Evolutionary conservation across 1,284 basidiomycete genomes (phyloP), one percentile per base, ranked within the genome.

Genomic region (Tilletia setariae): DNA sequence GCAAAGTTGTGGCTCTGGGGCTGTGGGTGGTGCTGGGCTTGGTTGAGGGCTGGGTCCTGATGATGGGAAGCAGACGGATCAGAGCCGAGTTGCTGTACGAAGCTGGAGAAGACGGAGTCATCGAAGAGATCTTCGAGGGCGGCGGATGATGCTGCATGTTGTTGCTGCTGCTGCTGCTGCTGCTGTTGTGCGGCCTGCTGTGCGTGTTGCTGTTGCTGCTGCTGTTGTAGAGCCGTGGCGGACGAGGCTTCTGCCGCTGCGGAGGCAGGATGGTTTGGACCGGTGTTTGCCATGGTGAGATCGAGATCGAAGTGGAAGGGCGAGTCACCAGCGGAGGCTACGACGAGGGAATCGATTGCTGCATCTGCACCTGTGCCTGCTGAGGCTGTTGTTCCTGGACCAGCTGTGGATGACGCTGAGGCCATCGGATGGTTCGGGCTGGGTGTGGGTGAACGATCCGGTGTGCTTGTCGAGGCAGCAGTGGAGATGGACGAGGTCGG

Each of bases 91-190:
- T 61, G 56, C 56, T 61, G 56, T 9, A 61, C 56, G n/a, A 61
- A 61, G 56, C 32, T 61, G 56, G 56, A 61, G 56, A 61, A 61
- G 56, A 61, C 28, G 30, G 56, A 61, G 56, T 61, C 56, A 21
- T 61, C 56, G 32, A 61, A 61, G 56, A 61, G 28, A n/a, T 61
- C 56, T 16, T 61, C 56, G 56, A 61, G 56, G 28, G 30, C 16
- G 56, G 56, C n/a, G 4, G 51, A 49, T 49, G 46, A 16, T 23
- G 6, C 19, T 19, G 19, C 19, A 23, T 23, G 46, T 16, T 19
- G 16, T 16, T 19, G 16, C 46, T 23, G 46, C 16, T n/a, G 46
- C 16, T 23, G 46, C 46, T 49, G 46, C 16, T 49, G 46, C 46
- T 15, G 56, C 56, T 19, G 28, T 19, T 40, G 56, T 30, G 25